Conservation (phyloP, 2,329 filamentous ascomycete genomes). For the Thielaviopsis punctulata region DNA sequence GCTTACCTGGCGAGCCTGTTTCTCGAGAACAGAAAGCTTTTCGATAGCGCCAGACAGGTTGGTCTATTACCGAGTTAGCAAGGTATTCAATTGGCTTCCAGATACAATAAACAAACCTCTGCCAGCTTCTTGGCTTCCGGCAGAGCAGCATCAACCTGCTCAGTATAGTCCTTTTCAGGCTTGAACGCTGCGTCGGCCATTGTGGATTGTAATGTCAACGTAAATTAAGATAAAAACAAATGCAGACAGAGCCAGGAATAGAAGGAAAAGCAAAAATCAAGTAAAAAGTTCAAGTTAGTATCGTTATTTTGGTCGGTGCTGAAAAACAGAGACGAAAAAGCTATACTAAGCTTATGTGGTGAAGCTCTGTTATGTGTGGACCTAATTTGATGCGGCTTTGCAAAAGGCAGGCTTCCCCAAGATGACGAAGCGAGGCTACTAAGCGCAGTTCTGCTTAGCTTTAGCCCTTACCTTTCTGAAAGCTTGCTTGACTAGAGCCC, state of each 20-base stretch:
- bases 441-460: not conserved
- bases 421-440: not conserved
- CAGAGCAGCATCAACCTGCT: conserved; percentile 83
- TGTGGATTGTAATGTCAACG: conserved; percentile 11
- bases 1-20: conserved; percentile 84
- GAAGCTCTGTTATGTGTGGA: not conserved
- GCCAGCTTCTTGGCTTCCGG: conserved; percentile 81
- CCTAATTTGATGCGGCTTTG: not conserved
- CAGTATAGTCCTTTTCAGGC: conserved; percentile 97
- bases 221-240: not conserved
- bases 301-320: not conserved
- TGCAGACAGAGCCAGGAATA: not conserved
- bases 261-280: not conserved
- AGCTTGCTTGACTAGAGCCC: not conserved
- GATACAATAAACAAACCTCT: conserved; percentile 42
- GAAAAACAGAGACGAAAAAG: not conserved
- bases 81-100: conserved; percentile 13
- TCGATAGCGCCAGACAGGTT: conserved; percentile 81
- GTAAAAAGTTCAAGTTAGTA: not conserved
- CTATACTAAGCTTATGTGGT: not conserved
- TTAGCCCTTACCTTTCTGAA: not conserved
- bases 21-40: conserved; percentile 81
- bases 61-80: conserved; percentile 26
- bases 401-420: not conserved
- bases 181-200: conserved; percentile 78